Base-by-base conservation (phyloP, 2,329 filamentous ascomycete genomes). In the Immersiporthe knoxdaviesiana region DNA sequence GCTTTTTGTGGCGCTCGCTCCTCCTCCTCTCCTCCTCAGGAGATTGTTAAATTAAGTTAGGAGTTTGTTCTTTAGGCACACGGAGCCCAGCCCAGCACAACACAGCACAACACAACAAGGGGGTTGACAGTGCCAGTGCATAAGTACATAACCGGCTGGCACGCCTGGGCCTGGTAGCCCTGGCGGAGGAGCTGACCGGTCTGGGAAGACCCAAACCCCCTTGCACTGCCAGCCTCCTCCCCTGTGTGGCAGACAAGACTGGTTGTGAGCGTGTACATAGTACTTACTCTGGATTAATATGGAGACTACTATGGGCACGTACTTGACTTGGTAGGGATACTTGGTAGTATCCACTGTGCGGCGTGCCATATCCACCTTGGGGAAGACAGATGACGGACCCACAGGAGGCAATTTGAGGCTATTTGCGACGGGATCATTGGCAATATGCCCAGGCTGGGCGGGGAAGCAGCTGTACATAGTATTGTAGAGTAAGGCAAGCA, bases 391-490 rank as follows among this genome's bases (percentile, higher is more conserved):
- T 56, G 52, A 30, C 14, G 27, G 52, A 24, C 52, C 24, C 52
- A 56, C 52, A 56, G 1, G 24, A 7, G 52, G 11, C 24, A 56
- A 56, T 56, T 30, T 56, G 52, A 56, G 52, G 52, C 52, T 56
- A 56, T 56, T 56, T 56, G 52, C 52, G 52, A 56, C 27, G 52
- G 30, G 27, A 56, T 56, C 52, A 56, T 56, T 56, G 24, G 52
- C 52, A 56, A 56, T 56, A 56, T 56, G 52, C 52, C 27, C 24
- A 27, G 32, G n/a, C 37, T 44, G 14, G 32, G n/a, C 37, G 27
- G 14, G 59, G 18, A 21, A 18, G 30, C 18, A n/a, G 14, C 44
- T n/a, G n/a, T n/a, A n/a, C n/a, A n/a, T n/a, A 47, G 44, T 16
- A 47, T 47, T n/a, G 44, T n/a, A n/a, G 16, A 47, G 11, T 16